These are phyloP conservation scores for Priceomyces haplophilus DNA, from an alignment of 805 yeast genomes.

Conservation along the genomic window DNA sequence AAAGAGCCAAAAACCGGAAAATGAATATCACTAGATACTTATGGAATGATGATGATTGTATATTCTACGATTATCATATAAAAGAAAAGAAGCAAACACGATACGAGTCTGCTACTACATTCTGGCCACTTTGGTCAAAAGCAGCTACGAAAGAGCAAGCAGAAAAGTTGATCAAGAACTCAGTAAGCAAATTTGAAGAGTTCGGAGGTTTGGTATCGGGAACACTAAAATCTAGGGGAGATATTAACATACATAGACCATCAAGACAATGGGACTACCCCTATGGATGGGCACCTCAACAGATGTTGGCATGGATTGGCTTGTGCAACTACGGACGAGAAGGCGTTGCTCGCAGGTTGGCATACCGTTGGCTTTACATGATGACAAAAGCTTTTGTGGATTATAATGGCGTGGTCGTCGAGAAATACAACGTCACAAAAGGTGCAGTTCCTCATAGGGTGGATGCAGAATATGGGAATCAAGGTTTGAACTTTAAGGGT, in stretches of 20 bases:
- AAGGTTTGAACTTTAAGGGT: conserved; percentile 88
- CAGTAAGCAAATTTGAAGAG: conserved; percentile 71
- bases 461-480: conserved; percentile 95
- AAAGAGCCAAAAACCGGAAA: conserved; percentile 55
- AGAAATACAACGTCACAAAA: conserved; percentile 86
- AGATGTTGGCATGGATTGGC: conserved; percentile 91
- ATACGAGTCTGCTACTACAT: conserved; percentile 83
- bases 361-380: conserved; percentile 84
- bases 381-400: conserved; percentile 90
- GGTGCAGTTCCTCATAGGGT: conserved; percentile 85
- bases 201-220: conserved; percentile 89
- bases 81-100: conserved; percentile 50
- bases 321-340: conserved; percentile 66
- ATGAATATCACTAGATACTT: conserved; percentile 58
- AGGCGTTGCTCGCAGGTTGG: conserved; percentile 64
- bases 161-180: conserved; percentile 48
- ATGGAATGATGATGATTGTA: conserved; percentile 80
- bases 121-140: conserved; percentile 91
- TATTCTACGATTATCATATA: conserved; percentile 82
- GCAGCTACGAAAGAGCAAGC: conserved; percentile 69
- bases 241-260: conserved; percentile 66
- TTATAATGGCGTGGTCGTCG: conserved; percentile 91
- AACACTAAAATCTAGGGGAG: conserved; percentile 70
- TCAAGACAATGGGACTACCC: conserved; percentile 98
- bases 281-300: conserved; percentile 98